Evolutionary conservation across 2,329 filamentous ascomycete species (phyloP).

Genomic region (Colletotrichum cordylinicola): DNA sequence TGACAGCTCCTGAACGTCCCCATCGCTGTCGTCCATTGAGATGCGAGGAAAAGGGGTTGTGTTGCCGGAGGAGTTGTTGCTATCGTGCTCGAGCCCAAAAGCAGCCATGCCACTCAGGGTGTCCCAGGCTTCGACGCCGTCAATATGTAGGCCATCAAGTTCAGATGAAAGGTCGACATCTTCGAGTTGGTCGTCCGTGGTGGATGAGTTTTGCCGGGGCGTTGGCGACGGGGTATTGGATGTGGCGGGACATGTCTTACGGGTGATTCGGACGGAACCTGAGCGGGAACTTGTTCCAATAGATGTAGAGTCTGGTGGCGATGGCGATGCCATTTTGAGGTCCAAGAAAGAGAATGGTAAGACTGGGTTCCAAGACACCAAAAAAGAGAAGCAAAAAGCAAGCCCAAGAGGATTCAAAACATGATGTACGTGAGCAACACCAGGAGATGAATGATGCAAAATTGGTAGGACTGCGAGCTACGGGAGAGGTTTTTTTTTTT

Average conservation of each 20-base stretch:
- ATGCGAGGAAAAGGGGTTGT: slow-evolving; percentile 19
- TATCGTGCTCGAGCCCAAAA: slow-evolving; percentile 41
- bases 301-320: slow-evolving; percentile 32
- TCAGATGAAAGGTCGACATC: slow-evolving; percentile 35
- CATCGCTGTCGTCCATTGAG: slow-evolving; percentile 27
- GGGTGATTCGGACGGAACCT: slow-evolving; percentile 42
- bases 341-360: slow-evolving; percentile 34
- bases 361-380: slow-evolving; percentile 49
- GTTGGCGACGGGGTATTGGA: slow-evolving; percentile 31
- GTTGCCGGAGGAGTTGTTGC: slow-evolving; percentile 21
- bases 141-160: slow-evolving; percentile 28
- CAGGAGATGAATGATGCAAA: slow-evolving; percentile 22
- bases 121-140: slow-evolving; percentile 38
- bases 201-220: slow-evolving; percentile 14
- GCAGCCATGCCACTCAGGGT: slow-evolving; percentile 46
- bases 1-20: slow-evolving; percentile 10
- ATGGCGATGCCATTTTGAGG: slow-evolving; percentile 39
- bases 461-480: neutral
- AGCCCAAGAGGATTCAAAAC: slow-evolving; percentile 38
- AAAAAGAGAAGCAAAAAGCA: slow-evolving; percentile 40
- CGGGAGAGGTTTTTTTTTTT: neutral
- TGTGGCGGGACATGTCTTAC: slow-evolving; percentile 44
- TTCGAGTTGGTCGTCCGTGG: slow-evolving; percentile 32
- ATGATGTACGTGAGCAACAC: slow-evolving; percentile 38
- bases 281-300: slow-evolving; percentile 36